phyloP scores from a whole-genome alignment of 352 stramenopile species.

The Bremia lactucae region DNA sequence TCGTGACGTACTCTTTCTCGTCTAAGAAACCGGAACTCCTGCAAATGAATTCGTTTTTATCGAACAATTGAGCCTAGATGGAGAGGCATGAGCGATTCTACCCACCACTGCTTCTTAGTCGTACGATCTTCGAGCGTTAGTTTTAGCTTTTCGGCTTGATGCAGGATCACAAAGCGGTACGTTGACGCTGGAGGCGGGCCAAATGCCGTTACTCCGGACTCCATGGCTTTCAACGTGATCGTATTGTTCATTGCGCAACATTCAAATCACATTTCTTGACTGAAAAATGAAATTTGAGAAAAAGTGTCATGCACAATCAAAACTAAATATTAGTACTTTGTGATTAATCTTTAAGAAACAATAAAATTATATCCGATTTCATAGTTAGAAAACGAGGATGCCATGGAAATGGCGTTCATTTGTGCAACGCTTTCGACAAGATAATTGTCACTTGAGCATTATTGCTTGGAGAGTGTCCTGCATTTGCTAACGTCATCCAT shows the following conservation, averaged over 20 bases:
- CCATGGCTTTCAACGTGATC: background rate
- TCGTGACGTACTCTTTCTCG: slow-evolving; percentile 3
- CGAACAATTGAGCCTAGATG: background rate
- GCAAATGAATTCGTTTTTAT: background rate
- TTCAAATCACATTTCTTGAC: background rate
- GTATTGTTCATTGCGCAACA: background rate
- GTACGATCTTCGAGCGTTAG: slow-evolving; percentile 3
- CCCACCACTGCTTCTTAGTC: slow-evolving; percentile 7
- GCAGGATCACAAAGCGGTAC: slow-evolving; percentile 2
- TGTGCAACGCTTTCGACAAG: too few relatives aligned
- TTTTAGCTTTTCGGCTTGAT: slow-evolving; percentile 1
- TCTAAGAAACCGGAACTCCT: slow-evolving; percentile 4
- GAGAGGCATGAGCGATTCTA: background rate
- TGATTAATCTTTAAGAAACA: too few relatives aligned
- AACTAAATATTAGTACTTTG: too few relatives aligned
- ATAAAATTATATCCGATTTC: too few relatives aligned
- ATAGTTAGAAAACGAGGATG: too few relatives aligned
- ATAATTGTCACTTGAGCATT: too few relatives aligned
- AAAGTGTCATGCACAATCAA: too few relatives aligned
- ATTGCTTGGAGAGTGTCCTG: too few relatives aligned
- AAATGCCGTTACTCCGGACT: slow-evolving; percentile 1
- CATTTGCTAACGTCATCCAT: too few relatives aligned
- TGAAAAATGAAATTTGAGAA: too few relatives aligned
- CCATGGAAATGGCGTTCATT: too few relatives aligned
- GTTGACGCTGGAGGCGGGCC: background rate